Base-by-base conservation (phyloP, 2,329 filamentous ascomycete genomes). In the Aspergillus terreus region DNA sequence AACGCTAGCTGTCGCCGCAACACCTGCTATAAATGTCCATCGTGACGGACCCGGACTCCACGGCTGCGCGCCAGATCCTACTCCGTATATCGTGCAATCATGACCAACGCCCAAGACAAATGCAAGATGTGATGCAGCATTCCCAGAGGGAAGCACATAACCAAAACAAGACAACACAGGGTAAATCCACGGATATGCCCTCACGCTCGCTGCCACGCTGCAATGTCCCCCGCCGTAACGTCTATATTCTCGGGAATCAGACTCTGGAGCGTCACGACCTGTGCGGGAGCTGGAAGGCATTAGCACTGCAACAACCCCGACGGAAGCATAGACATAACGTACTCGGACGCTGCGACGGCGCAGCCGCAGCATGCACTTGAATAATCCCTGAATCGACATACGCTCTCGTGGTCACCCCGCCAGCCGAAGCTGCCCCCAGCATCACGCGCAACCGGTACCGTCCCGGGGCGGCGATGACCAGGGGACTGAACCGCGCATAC, bases 401-500 rank as follows among this genome's bases (percentile, higher is more conserved):
- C 17, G 62, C 65, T 46, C 62, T 63, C 1, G 63, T 66, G 6
- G 60, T 58, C 4, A 69, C 62, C 1, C 65, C 66, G 25, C 59
- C 59, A 19, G 53, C 50, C 1, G 65, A 66, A 12, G 64, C 62
- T 11, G 60, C 59, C 6, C 61, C 64, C 21, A 69, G 52, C 59
- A 68, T 68, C n/a, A 67, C 58, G 6, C 66, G 63, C 42, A 70
- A 35, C 1, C 60, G 60, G 40, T 67, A 70, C 36, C 57, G 61
- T 2, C 67, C 67, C 3, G 66, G 64, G 32, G 54, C 57, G 3
- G 58, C 54, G 50, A 70, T 65, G 2, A 54, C 60, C 11, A 70
- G 58, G 1, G 58, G 55, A 3, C 55, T 58, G 43, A 69, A 64
- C 17, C 58, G 60, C 21, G 65, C 66, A 44, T 65, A 69, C 11